Base-by-base conservation (phyloP, 129 eudicot species). In the Centaurea solstitialis region DNA sequence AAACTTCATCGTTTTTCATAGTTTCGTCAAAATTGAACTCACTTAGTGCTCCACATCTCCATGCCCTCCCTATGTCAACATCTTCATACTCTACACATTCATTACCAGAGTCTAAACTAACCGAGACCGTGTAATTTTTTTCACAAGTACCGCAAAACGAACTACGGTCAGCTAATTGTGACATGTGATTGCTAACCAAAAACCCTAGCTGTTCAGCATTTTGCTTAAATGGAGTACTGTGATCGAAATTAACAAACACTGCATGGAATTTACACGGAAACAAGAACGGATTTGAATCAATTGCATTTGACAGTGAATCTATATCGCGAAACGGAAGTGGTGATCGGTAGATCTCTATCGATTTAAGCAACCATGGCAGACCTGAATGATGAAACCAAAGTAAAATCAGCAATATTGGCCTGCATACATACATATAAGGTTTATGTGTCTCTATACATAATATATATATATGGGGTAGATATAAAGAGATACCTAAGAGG, bases 291-390 rank as follows among this genome's bases (percentile, higher is more conserved):
- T 65, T 87, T 62, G 88, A 81, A 68, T 92, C 95, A 45, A 95
- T 87, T 8, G 81, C 79, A 20, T 87, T 75, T 6, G 94, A 87
- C 1, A 95, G 79, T 13, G 83, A 66, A 76, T 93, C 97, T 35
- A 95, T 93, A 9, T 95, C 92, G 10, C 73, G 80, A 82, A 95
- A 95, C 23, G 99, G 98, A 69, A 92, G 87, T 3, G 94, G 92
- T 9, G 99, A 91, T 68, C 99, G 85, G 66, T 95, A 95, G 71
- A 95, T 95, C 88, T 95, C 99, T 9, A 93, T 78, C n/a, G 98
- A 89, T 85, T 95, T 95, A 50, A 95, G 89, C 73, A 95, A 84
- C 73, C 89, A 88, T 3, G 99, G 98, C 38, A 91, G 76, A 73
- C 99, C 99, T 93, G 83, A 40, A 7, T 62, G 59, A 80, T 68